Evolutionary conservation across 2,329 filamentous ascomycete species (phyloP).

Genomic region (Pseudocercospora eumusae): DNA sequence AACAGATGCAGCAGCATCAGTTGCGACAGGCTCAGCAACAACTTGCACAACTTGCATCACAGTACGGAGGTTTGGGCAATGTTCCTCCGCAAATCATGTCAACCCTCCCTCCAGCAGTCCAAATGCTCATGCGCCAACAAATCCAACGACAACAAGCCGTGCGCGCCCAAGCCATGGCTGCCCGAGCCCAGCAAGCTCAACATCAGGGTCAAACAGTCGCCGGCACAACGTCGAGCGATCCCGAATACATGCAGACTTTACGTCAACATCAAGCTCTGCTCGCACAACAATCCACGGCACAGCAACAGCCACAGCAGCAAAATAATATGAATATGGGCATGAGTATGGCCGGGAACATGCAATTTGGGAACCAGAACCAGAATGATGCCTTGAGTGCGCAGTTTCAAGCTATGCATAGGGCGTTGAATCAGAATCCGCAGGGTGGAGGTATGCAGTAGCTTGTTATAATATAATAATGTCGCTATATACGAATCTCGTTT

Average conservation of each 20-base stretch:
- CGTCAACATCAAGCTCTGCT: slow-evolving; percentile 36
- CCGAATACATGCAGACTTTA: slow-evolving; percentile 40
- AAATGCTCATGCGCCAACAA: slow-evolving; percentile 29
- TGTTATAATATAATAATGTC: too few species aligned
- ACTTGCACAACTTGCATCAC: slow-evolving; percentile 24
- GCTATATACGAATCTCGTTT: too few species aligned
- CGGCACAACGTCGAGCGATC: slow-evolving; percentile 27
- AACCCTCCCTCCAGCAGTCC: slow-evolving; percentile 24
- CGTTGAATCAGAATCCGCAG: slow-evolving; percentile 24
- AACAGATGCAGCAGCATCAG: slow-evolving; percentile 28
- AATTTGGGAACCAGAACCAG: slow-evolving; percentile 25
- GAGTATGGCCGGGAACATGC: slow-evolving; percentile 31
- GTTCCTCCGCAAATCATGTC: slow-evolving; percentile 29
- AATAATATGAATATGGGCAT: slow-evolving; percentile 26
- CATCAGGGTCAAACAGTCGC: slow-evolving; percentile 28
- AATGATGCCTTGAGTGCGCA: slow-evolving; percentile 30
- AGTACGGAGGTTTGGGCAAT: slow-evolving; percentile 26
- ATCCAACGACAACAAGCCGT: slow-evolving; percentile 28
- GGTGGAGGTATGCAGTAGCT: slow-evolving; percentile 4
- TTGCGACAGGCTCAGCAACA: slow-evolving; percentile 28
- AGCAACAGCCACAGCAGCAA: slow-evolving; percentile 23
- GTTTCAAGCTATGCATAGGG: slow-evolving; percentile 39
- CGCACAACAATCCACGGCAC: slow-evolving; percentile 27
- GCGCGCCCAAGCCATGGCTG: slow-evolving; percentile 29
- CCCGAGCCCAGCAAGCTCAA: slow-evolving; percentile 27